These are phyloP conservation scores for Acanthamoeba divionensis DNA, from an alignment of 208 protist genomes.

Conservation along the genomic window DNA sequence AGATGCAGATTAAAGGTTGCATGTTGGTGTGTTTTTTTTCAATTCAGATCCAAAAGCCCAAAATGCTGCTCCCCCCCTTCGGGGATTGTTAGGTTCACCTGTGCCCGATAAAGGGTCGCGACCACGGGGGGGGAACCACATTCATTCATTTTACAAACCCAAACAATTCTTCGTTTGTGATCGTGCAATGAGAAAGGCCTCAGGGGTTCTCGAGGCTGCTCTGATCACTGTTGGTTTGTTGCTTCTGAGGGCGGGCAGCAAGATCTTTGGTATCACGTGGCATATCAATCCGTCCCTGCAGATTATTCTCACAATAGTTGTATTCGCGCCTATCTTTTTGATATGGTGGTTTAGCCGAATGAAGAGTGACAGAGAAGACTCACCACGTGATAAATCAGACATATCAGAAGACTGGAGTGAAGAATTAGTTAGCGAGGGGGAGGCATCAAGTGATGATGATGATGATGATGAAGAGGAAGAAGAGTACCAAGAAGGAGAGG, in stretches of 20 bases:
- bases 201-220: slow-evolving; percentile 2
- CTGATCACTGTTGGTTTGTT: slow-evolving; percentile 10
- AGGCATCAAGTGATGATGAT: not conserved
- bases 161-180: too few relatives aligned
- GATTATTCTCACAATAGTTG: not conserved
- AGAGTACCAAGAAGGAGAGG: not conserved
- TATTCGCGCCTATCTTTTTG: not conserved
- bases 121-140: too few relatives aligned
- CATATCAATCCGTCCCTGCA: not conserved
- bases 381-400: not conserved
- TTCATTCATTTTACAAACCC: too few relatives aligned
- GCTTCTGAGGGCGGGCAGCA: not conserved
- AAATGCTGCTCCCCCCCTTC: too few relatives aligned
- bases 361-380: not conserved
- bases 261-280: not conserved
- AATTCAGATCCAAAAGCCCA: too few relatives aligned
- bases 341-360: slow-evolving; percentile 2
- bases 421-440: not conserved
- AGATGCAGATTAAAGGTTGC: too few relatives aligned
- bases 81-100: too few relatives aligned
- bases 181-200: too few relatives aligned
- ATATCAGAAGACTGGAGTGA: not conserved
- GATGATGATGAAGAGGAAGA: not conserved
- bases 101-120: too few relatives aligned
- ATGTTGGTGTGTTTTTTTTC: too few relatives aligned